A percentile compares a stretch with the other conserved stretches of the same genome.
Conservation (phyloP, 805 yeast species). For the Metschnikowia anglica region DNA sequence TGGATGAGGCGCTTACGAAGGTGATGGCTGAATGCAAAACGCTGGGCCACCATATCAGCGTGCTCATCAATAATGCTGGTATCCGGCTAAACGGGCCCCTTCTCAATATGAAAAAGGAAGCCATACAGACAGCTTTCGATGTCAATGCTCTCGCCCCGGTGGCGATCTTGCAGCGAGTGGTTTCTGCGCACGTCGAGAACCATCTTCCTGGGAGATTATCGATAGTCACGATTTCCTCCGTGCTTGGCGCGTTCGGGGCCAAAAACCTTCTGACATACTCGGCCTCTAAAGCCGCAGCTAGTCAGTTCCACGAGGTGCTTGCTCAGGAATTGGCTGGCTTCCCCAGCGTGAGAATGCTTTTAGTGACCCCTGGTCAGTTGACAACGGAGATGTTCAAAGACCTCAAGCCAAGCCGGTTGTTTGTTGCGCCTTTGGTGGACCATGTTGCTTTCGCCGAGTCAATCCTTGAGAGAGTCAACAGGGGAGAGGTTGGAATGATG, state of each 20-base stretch:
- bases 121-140: constrained; percentile 28
- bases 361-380: constrained; percentile 53
- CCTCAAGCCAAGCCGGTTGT: constrained; percentile 38
- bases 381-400: constrained; percentile 49
- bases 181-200: constrained; percentile 22
- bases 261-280: constrained; percentile 47
- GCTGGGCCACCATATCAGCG: constrained; percentile 23
- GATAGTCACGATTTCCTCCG: constrained; percentile 46
- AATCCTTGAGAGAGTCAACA: constrained; percentile 32
- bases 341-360: constrained; percentile 31
- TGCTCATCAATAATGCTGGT: constrained; percentile 52
- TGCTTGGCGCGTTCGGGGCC: constrained; percentile 51
- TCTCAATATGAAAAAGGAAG: constrained; percentile 22
- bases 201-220: constrained; percentile 23
- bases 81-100: constrained; percentile 37
- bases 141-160: constrained; percentile 36
- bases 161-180: constrained; percentile 24
- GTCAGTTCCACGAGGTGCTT: constrained; percentile 46
- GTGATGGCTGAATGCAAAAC: constrained; percentile 11
- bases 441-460: constrained; percentile 35
- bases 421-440: constrained; percentile 50
- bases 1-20: constrained; percentile 17
- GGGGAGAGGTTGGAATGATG: constrained; percentile 44
- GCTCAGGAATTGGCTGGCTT: constrained; percentile 34
- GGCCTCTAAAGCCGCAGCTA: constrained; percentile 48